phyloP scores from a whole-genome alignment of 2,329 filamentous ascomycete species.

The Aspergillus fischeri region DNA sequence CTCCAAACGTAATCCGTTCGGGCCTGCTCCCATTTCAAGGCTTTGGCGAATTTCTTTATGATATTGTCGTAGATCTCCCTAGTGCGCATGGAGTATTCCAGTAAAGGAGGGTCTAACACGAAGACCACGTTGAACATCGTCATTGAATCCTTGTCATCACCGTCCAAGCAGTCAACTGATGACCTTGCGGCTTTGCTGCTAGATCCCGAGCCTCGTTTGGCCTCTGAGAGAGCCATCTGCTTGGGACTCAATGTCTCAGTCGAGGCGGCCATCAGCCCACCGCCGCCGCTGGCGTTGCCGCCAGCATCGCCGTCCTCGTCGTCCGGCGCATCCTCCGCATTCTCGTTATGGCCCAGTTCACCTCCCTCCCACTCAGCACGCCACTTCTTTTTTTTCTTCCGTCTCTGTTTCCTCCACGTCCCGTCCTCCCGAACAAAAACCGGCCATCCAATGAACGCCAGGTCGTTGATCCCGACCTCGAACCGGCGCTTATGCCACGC shows the following conservation, averaged over 20 bases:
- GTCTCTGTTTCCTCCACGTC: constrained; percentile 66
- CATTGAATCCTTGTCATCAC: constrained; percentile 59
- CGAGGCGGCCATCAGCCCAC: constrained; percentile 29
- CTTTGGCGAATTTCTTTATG: constrained; percentile 87
- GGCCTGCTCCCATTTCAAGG: constrained; percentile 87
- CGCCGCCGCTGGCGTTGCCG: background rate
- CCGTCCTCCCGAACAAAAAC: constrained; percentile 77
- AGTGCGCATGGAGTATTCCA: constrained; percentile 68
- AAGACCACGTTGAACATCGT: constrained; percentile 98
- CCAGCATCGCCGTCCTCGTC: constrained; percentile 25
- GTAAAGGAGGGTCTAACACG: constrained; percentile 72
- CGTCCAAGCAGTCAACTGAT: constrained; percentile 22
- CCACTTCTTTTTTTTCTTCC: constrained; percentile 38
- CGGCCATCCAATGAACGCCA: constrained; percentile 77
- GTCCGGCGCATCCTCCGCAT: constrained; percentile 29
- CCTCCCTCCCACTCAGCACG: constrained; percentile 28
- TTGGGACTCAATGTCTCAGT: constrained; percentile 22
- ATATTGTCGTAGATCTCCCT: constrained; percentile 85
- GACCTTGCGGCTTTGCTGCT: constrained; percentile 20
- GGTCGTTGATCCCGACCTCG: constrained; percentile 73
- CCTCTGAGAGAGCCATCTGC: constrained; percentile 18
- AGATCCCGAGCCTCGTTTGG: constrained; percentile 19
- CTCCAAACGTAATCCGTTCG: constrained; percentile 87
- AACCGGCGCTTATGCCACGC: constrained; percentile 78
- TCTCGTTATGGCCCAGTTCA: constrained; percentile 35